Percentiles rank a stretch among this genome's conserved stretches.
Evolutionary conservation across 257 asterid species (phyloP).

Genomic region (Ehretia macrophylla): DNA sequence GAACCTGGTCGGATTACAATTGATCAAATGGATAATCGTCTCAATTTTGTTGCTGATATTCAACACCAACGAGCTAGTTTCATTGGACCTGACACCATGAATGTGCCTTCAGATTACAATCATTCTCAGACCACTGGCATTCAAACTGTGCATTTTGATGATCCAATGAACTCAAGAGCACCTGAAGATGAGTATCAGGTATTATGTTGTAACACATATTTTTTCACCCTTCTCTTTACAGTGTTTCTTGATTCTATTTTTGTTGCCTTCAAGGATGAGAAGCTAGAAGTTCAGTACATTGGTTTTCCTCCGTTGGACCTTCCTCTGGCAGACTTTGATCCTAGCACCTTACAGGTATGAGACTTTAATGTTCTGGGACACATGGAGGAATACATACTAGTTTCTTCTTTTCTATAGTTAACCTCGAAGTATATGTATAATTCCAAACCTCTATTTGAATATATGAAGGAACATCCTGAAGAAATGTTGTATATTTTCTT

Average conservation of each 20-base stretch:
- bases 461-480: too few species aligned
- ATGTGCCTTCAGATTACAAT: constrained; percentile 50
- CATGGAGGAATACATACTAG: not conserved
- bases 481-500: too few species aligned
- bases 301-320: constrained; percentile 51
- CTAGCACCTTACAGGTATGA: constrained; percentile 65
- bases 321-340: constrained; percentile 58
- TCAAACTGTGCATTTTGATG: constrained; percentile 42
- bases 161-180: constrained; percentile 32
- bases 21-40: constrained; percentile 35
- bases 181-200: constrained; percentile 62
- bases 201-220: constrained; percentile 5
- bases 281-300: constrained; percentile 47
- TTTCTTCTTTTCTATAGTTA: not conserved
- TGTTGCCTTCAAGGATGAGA: constrained; percentile 43
- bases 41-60: constrained; percentile 30
- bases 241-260: constrained; percentile 10
- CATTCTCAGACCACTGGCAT: constrained; percentile 39
- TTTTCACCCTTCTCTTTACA: not conserved
- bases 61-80: constrained; percentile 39
- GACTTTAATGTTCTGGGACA: not conserved
- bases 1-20: constrained; percentile 31
- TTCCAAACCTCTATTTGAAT: too few species aligned
- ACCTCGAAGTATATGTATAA: too few species aligned
- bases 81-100: constrained; percentile 38